These are phyloP conservation scores for Amphicarpaea edgeworthii DNA, from an alignment of 306 rosid species.

Conservation along the genomic window DNA sequence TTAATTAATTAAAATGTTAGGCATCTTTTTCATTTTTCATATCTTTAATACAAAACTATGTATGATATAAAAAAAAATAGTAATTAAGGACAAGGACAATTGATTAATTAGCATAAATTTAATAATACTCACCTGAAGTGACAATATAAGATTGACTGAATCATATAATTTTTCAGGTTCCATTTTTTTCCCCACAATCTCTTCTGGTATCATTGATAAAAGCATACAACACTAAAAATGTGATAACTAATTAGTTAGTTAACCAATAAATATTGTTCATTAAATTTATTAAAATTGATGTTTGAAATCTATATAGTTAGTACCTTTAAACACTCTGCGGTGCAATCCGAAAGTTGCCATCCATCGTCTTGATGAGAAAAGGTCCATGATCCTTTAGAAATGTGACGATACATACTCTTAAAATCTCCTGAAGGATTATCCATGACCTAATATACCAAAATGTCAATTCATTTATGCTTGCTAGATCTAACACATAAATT, in stretches of 20 bases:
- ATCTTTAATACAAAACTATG: too few species aligned
- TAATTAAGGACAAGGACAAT: too few species aligned
- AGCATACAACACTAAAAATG: slow-evolving; percentile 62
- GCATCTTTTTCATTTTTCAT: too few species aligned
- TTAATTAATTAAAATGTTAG: too few species aligned
- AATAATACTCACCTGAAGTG: slow-evolving; percentile 59
- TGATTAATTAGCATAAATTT: background rate
- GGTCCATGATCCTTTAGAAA: slow-evolving; percentile 77
- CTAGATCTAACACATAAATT: background rate
- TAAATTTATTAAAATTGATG: background rate
- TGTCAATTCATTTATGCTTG: background rate
- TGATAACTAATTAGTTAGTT: background rate
- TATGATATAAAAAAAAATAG: too few species aligned
- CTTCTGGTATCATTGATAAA: slow-evolving; percentile 56
- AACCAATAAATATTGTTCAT: background rate
- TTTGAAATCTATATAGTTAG: background rate
- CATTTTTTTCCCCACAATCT: slow-evolving; percentile 68
- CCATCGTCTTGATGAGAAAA: slow-evolving; percentile 75
- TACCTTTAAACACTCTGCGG: slow-evolving; percentile 74
- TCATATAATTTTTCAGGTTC: slow-evolving; percentile 58
- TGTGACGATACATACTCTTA: slow-evolving; percentile 37
- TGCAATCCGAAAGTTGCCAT: slow-evolving; percentile 83
- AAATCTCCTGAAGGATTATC: slow-evolving; percentile 44
- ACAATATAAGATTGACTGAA: slow-evolving; percentile 61
- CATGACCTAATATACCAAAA: slow-evolving; percentile 43